Evolutionary conservation across 2,329 filamentous ascomycete species (phyloP).

Genomic region (Ceratocystis colombiana): DNA sequence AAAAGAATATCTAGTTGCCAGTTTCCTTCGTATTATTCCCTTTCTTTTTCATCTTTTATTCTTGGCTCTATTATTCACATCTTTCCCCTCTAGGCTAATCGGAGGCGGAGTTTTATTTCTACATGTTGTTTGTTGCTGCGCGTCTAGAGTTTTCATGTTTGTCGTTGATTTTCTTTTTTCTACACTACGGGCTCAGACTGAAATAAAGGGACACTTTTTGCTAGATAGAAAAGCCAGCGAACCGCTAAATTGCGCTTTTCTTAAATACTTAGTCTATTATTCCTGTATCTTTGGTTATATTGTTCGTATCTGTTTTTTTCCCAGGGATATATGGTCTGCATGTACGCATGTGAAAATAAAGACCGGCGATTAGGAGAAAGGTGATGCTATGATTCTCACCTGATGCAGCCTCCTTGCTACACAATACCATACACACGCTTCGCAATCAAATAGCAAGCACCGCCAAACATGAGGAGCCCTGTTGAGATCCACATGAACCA

Average conservation of each 20-base stretch:
- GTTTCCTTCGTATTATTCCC: not conserved
- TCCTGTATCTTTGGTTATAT: not conserved
- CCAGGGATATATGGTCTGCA: too few species aligned
- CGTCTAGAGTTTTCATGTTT: not conserved
- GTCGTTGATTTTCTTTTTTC: not conserved
- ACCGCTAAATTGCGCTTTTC: too few species aligned
- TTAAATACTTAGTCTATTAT: not conserved
- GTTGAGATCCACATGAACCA: conserved; percentile 71
- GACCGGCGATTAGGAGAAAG: too few species aligned
- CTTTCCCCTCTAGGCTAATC: not conserved
- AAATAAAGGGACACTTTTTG: not conserved
- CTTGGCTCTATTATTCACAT: not conserved
- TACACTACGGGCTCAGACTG: not conserved
- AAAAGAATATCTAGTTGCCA: not conserved
- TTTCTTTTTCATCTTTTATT: not conserved
- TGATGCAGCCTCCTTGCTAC: conserved; percentile 32
- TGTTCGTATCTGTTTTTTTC: not conserved
- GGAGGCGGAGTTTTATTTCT: not conserved
- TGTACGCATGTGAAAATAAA: too few species aligned
- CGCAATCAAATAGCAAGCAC: conserved; percentile 69
- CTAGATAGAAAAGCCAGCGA: not conserved
- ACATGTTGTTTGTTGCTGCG: not conserved
- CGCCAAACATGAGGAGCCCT: conserved; percentile 66
- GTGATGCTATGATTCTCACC: not conserved
- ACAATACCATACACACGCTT: conserved; percentile 78